Conservation (phyloP, 202 grass and related monocot genomes). For the Schoenoplectus triqueter region DNA sequence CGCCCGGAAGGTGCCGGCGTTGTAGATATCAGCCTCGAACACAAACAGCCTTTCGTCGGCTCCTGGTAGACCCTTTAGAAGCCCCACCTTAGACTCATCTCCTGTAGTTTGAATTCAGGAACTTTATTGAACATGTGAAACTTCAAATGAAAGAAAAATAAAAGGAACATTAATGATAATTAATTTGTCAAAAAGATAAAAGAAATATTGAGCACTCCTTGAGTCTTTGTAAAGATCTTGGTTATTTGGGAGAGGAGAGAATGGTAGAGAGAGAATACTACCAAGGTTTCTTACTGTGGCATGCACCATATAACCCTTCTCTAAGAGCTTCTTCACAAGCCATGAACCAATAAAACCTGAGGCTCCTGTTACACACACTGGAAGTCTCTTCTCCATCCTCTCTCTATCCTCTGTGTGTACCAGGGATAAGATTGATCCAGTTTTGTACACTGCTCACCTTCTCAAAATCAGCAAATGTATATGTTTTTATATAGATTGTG, state of each 20-base stretch:
- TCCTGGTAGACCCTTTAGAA: conserved; percentile 49
- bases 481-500: too few relatives aligned
- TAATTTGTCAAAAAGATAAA: neutral
- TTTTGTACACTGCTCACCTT: too few relatives aligned
- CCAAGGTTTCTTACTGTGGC: conserved; percentile 50
- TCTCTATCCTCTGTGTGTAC: neutral
- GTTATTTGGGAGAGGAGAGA: neutral
- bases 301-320: conserved; percentile 50
- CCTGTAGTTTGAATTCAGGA: conserved; percentile 37
- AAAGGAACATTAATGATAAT: neutral
- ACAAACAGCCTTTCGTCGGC: conserved; percentile 41
- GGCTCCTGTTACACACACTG: conserved; percentile 64
- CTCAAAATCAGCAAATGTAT: too few relatives aligned
- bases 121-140: neutral
- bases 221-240: neutral
- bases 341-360: conserved; percentile 57
- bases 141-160: neutral
- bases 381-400: conserved; percentile 12
- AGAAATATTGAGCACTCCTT: neutral
- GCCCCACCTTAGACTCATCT: conserved; percentile 46
- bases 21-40: conserved; percentile 63
- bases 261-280: neutral
- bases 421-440: neutral
- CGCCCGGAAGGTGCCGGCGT: conserved; percentile 55
- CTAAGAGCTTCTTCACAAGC: conserved; percentile 65